Conservation (phyloP, 176 grass and related monocot species). For the Oryza rufipogon region DNA sequence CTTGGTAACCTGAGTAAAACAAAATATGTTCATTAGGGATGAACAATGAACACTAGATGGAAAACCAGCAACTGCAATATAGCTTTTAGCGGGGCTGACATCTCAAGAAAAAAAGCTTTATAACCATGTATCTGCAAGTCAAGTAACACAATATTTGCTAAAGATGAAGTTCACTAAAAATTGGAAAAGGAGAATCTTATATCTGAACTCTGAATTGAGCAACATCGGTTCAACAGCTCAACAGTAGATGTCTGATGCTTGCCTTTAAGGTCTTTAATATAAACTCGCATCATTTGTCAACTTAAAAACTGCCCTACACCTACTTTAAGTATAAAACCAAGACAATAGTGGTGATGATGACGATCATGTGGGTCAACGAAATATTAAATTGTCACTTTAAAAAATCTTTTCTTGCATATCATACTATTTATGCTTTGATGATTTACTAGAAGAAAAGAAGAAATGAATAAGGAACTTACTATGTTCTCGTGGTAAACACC, state of each 20-base stretch:
- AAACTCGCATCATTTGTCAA: background rate
- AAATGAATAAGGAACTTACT: slow-evolving; percentile 60
- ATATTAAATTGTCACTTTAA: background rate
- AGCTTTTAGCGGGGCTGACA: background rate
- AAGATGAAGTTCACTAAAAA: background rate
- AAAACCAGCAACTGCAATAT: background rate
- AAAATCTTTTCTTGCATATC: background rate
- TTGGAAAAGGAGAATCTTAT: background rate
- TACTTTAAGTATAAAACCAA: background rate
- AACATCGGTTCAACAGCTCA: background rate
- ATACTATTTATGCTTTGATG: slow-evolving; percentile 2
- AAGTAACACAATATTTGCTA: background rate
- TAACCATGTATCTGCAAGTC: background rate
- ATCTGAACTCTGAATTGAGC: background rate
- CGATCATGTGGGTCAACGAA: background rate
- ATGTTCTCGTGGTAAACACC: slow-evolving; percentile 94
- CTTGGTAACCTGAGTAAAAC: slow-evolving; percentile 67
- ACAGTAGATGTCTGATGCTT: background rate
- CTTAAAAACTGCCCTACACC: background rate
- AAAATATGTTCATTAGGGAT: background rate
- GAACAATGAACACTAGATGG: slow-evolving; percentile 7
- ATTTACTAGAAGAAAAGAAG: slow-evolving; percentile 18
- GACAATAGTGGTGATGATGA: background rate
- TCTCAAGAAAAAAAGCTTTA: background rate
- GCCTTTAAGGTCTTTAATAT: background rate